Conservation (phyloP, 345 rosid genomes). For the Salix brachista region DNA sequence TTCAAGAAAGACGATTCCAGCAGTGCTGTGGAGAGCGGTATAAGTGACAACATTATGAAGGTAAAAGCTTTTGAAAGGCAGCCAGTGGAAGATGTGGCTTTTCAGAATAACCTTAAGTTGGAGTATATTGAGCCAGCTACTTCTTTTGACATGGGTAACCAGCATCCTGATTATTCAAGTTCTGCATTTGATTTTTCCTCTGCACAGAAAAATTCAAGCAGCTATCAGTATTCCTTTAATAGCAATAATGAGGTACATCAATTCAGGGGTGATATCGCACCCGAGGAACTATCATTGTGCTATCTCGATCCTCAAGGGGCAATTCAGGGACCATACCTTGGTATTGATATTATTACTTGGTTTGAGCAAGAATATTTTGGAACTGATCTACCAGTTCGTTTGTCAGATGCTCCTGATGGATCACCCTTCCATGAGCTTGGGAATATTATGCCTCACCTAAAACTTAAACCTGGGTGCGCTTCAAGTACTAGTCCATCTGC, state of each 20-base stretch:
- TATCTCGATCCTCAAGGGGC: conserved; percentile 24
- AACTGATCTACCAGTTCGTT: conserved; percentile 23
- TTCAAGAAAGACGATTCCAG: not conserved
- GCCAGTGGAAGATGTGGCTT: conserved; percentile 13
- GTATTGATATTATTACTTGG: conserved; percentile 24
- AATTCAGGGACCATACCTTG: conserved; percentile 25
- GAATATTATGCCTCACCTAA: conserved; percentile 20
- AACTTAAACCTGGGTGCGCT: conserved; percentile 6
- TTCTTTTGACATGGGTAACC: not conserved
- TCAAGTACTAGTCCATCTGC: not conserved
- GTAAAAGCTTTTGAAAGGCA: conserved; percentile 16
- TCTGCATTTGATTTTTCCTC: not conserved
- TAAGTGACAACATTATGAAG: conserved; percentile 7
- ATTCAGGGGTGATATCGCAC: not conserved
- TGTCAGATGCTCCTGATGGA: conserved; percentile 22
- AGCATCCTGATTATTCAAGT: conserved; percentile 15
- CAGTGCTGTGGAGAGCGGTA: not conserved
- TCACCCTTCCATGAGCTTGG: conserved; percentile 23
- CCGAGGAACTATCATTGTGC: conserved; percentile 16
- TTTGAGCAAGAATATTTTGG: conserved; percentile 32
- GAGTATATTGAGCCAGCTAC: not conserved
- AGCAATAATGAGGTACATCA: too few species aligned
- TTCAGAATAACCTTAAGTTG: not conserved
- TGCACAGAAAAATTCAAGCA: conserved; percentile 34
- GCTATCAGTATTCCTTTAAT: too few species aligned